Evolutionary conservation across 1,284 basidiomycete genomes (phyloP), one percentile per base, ranked within the genome.

Genomic region (Dichomitus squalens): DNA sequence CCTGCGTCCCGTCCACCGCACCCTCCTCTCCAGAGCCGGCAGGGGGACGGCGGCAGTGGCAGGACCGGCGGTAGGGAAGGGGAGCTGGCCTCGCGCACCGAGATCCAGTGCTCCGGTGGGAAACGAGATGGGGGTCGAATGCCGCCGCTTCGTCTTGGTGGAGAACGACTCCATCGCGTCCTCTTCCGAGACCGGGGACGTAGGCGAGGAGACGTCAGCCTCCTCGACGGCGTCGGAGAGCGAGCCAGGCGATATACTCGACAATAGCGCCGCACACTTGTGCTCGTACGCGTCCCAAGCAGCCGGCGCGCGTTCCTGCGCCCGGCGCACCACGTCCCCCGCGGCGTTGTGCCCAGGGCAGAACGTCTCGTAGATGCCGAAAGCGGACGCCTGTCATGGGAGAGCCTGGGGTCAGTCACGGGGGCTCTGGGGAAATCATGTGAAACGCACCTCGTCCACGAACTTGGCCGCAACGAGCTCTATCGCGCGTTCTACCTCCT

Each of bases 221-320:
- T 44, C 52, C 2, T 51, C 46, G 43, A 53, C 51, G 35, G 48
- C 56, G 38, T 62, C 50, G 2, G 34, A 18, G 51, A 14, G 33
- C 9, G 50, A 27, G n/a, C 51, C 33, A 36, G 59, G 63, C 27
- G 64, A 49, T 9, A 40, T 57, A 44, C 66, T 62, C 25, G 67
- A 59, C 29, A 67, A 55, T 25, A 68, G 66, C 16, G 65, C 52
- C 20, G 68, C 65, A 52, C 74, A 96, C 11, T 82, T 85, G 53
- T 87, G 84, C 68, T 96, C 95, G 67, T 88, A 96, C 9, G 82
- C 77, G 31, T 90, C 87, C 87, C 93, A 95, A 67, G 95, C 92
- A 0, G 80, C 66, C 1, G 85, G 77, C 68, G 83, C 76, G 39
- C 80, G 80, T 52, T 83, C 77, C 49, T 87, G 82, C 8, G 87